A percentile compares a stretch with the other conserved stretches of the same genome.
Evolutionary conservation across 2,329 filamentous ascomycete genomes (phyloP).

Genomic region (Verticillium albo-atrum): DNA sequence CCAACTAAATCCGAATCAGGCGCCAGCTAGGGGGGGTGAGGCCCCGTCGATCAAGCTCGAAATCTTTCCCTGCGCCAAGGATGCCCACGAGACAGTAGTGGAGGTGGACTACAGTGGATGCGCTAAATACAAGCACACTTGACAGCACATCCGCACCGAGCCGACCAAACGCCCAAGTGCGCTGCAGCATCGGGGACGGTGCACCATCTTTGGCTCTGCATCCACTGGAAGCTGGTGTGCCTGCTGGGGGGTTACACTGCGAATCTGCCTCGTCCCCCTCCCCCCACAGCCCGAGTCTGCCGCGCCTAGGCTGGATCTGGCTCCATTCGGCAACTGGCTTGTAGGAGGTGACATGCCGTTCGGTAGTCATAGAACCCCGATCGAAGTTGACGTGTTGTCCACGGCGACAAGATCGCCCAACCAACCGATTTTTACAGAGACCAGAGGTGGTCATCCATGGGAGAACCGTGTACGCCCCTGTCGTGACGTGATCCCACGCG

Average conservation of each 20-base stretch:
- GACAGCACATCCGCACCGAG: background rate
- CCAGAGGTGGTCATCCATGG: background rate
- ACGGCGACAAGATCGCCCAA: background rate
- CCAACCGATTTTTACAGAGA: background rate
- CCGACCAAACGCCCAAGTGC: background rate
- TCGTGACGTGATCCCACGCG: background rate
- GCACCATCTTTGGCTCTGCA: background rate
- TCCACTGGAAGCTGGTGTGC: background rate
- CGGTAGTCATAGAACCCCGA: background rate
- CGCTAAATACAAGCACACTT: background rate
- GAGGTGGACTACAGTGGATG: background rate
- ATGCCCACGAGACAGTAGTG: background rate
- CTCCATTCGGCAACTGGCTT: background rate
- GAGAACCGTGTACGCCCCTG: background rate
- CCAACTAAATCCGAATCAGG: constrained; percentile 1
- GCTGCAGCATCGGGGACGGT: background rate
- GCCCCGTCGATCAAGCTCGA: too few relatives aligned
- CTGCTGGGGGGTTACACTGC: background rate
- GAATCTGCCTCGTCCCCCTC: background rate
- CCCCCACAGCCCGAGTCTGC: background rate
- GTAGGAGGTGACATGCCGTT: background rate
- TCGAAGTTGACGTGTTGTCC: background rate
- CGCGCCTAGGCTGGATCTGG: background rate
- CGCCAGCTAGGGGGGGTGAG: background rate
- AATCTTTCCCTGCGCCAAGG: background rate